Conservation (phyloP, 495 filamentous ascomycete species). For the Chaetomium fimeti region DNA sequence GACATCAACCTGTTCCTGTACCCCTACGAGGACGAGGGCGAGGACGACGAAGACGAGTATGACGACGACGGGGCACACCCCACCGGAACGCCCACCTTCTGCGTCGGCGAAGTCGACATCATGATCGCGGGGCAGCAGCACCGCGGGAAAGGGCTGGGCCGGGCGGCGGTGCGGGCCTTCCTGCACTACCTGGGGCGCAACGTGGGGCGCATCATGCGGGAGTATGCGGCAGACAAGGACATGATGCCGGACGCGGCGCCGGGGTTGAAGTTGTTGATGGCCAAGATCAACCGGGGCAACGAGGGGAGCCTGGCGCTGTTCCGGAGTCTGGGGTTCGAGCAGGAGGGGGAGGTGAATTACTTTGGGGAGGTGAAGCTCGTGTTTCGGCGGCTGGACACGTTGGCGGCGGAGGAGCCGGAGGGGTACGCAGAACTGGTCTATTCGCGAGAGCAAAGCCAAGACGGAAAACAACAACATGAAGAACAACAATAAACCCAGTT, state of each 20-base stretch:
- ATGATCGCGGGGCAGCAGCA: slow-evolving; percentile 70
- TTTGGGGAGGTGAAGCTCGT: slow-evolving; percentile 52
- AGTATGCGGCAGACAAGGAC: slow-evolving; percentile 48
- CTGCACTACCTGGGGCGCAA: slow-evolving; percentile 59
- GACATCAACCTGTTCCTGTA: slow-evolving; percentile 85
- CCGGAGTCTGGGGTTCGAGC: slow-evolving; percentile 45
- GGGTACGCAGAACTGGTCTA: slow-evolving; percentile 34
- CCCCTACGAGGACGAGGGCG: slow-evolving; percentile 35
- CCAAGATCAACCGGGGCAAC: slow-evolving; percentile 48
- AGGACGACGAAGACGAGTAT: slow-evolving; percentile 23
- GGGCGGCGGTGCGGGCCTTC: slow-evolving; percentile 64
- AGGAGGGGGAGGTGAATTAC: slow-evolving; percentile 48
- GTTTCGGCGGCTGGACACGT: slow-evolving; percentile 30
- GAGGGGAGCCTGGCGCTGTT: slow-evolving; percentile 45
- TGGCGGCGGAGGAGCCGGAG: slow-evolving; percentile 15
- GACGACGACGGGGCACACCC: slow-evolving; percentile 32
- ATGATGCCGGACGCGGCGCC: neutral
- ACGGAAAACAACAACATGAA: neutral
- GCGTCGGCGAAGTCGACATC: slow-evolving; percentile 77
- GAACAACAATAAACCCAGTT: neutral
- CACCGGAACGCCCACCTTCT: slow-evolving; percentile 12
- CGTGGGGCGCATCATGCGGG: slow-evolving; percentile 52
- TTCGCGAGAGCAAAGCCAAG: slow-evolving; percentile 14
- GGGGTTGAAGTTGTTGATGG: slow-evolving; percentile 42
- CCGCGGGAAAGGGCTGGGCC: slow-evolving; percentile 64